phyloP scores from a whole-genome alignment of 768 basidiomycete species.

The Tylopilus intermedius region DNA sequence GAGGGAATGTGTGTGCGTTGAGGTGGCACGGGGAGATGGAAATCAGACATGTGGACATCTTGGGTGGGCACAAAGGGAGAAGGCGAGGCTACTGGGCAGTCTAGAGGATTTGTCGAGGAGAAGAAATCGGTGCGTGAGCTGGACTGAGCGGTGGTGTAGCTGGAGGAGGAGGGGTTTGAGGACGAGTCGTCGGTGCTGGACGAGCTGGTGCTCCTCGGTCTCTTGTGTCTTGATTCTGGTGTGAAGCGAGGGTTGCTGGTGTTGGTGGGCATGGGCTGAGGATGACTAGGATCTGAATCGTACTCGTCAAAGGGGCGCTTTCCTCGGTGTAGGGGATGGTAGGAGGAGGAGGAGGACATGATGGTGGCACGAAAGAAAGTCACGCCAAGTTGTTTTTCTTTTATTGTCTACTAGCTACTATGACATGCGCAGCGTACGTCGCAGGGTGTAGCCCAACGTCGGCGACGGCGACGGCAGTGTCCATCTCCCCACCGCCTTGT shows the following conservation, averaged over 20 bases:
- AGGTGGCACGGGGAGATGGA: conserved; percentile 21
- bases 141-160: conserved; percentile 32
- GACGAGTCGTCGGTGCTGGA: conserved; percentile 34
- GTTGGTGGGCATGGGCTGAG: conserved; percentile 14
- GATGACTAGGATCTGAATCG: conserved; percentile 27
- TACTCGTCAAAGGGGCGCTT: conserved; percentile 33
- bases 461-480: not conserved
- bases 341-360: conserved; percentile 28
- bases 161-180: conserved; percentile 34
- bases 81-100: conserved; percentile 18
- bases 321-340: conserved; percentile 25
- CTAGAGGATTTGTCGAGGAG: conserved; percentile 8
- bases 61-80: conserved; percentile 42
- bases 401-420: not conserved
- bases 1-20: conserved; percentile 12
- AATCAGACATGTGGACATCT: conserved; percentile 49
- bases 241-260: conserved; percentile 9
- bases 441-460: not conserved
- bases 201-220: conserved; percentile 52
- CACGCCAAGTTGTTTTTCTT: too few relatives aligned
- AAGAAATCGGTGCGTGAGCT: conserved; percentile 32
- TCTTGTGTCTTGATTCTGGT: conserved; percentile 51
- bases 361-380: conserved; percentile 12
- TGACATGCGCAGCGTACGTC: conserved; percentile 6
- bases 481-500: not conserved